phyloP scores from a whole-genome alignment of 2,329 filamentous ascomycete species.

The Esteya vermicola region DNA sequence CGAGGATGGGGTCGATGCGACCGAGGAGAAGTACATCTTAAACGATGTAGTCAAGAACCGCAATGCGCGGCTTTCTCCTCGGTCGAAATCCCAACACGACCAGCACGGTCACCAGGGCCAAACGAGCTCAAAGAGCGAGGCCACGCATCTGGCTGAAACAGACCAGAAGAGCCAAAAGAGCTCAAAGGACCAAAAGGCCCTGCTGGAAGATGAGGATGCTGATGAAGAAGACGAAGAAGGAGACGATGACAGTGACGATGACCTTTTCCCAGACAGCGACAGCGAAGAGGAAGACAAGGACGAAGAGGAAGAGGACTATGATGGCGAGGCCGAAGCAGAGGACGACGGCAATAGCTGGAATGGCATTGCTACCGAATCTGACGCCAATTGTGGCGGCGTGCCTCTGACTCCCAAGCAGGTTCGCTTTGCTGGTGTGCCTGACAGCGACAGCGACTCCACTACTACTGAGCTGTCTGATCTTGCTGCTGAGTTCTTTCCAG shows the following conservation, averaged over 20 bases:
- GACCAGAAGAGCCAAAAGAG: conserved; percentile 22
- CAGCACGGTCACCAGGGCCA: too few relatives aligned
- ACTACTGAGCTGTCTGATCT: conserved; percentile 42
- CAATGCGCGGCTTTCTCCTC: conserved; percentile 29
- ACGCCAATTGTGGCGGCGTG: conserved; percentile 13
- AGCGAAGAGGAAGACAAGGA: conserved; percentile 24
- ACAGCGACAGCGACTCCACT: conserved; percentile 52
- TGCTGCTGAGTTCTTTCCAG: conserved; percentile 53
- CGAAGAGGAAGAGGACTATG: conserved; percentile 23
- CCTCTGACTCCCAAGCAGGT: conserved; percentile 40
- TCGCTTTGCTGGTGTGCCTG: conserved; percentile 54
- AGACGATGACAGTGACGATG: conserved; percentile 25
- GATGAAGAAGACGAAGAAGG: conserved; percentile 16
- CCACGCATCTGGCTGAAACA: too few relatives aligned
- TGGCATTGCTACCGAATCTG: conserved; percentile 25
- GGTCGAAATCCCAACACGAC: conserved; percentile 29
- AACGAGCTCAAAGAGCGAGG: conserved; percentile 22
- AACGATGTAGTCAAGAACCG: conserved; percentile 23
- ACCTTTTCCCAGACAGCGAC: conserved; percentile 22
- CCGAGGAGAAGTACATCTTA: conserved; percentile 65
- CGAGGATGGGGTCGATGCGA: conserved; percentile 61
- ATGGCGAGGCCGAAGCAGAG: conserved; percentile 22
- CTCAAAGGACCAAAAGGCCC: conserved; percentile 22
- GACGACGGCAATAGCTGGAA: conserved; percentile 26
- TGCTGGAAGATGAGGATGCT: conserved; percentile 18